Evolutionary conservation across 78 protist species (phyloP).

Genomic region (slime mould (Dictyostelium discoideum)): dicty_2.7 NC_007090.3:548501-549000

Average conservation of each 20-base stretch:
- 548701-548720: constrained; percentile 95
- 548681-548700: constrained; percentile 92
- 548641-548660: constrained; percentile 93
- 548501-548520: constrained; percentile 54
- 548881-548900: constrained; percentile 82
- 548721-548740: constrained; percentile 95
- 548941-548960: constrained; percentile 80
- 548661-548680: constrained; percentile 94
- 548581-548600: constrained; percentile 97
- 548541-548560: constrained; percentile 94
- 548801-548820: too few species aligned
- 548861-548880: constrained; percentile 33
- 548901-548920: constrained; percentile 85
- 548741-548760: constrained; percentile 89
- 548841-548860: too few species aligned
- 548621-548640: constrained; percentile 91
- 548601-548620: constrained; percentile 93
- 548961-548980: constrained; percentile 75
- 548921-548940: constrained; percentile 59
- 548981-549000: constrained; percentile 83
- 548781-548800: constrained; percentile 4
- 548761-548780: background rate
- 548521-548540: constrained; percentile 98
- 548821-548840: too few species aligned
- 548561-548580: constrained; percentile 97